Evolutionary conservation across 257 asterid species (phyloP).

Genomic region (Craterostigma plantagineum): DNA sequence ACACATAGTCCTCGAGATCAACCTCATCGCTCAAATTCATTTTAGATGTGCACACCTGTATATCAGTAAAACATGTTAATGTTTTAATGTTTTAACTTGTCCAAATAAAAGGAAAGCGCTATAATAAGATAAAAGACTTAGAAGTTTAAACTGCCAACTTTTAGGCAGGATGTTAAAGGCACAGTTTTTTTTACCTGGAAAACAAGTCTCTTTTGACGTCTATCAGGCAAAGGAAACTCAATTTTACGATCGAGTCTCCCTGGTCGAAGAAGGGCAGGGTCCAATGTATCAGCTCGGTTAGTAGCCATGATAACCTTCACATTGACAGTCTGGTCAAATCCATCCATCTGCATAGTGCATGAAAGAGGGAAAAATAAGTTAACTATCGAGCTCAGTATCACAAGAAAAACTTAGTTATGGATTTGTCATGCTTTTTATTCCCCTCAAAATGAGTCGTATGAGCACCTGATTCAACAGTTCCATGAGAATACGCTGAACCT

Average conservation of each 20-base stretch:
- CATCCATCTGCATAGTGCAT: conserved; percentile 49
- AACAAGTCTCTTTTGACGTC: conserved; percentile 83
- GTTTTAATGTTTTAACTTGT: too few species aligned
- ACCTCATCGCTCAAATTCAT: conserved; percentile 89
- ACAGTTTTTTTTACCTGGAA: conserved; percentile 37
- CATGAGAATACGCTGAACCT: conserved; percentile 82
- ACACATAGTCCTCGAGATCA: conserved; percentile 81
- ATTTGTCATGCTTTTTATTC: not conserved
- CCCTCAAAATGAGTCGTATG: not conserved
- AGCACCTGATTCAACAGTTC: conserved; percentile 66
- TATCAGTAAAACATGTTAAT: not conserved
- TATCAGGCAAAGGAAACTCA: conserved; percentile 82
- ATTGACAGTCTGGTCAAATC: conserved; percentile 78
- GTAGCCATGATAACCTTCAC: conserved; percentile 93
- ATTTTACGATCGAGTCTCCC: conserved; percentile 90
- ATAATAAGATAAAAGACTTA: too few species aligned
- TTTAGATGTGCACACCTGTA: conserved; percentile 86
- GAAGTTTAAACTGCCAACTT: too few species aligned
- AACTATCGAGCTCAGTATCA: too few species aligned
- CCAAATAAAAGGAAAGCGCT: too few species aligned
- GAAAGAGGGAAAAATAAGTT: too few species aligned
- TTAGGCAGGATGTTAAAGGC: too few species aligned
- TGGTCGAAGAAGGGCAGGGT: conserved; percentile 90
- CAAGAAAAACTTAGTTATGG: not conserved
- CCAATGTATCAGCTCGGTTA: conserved; percentile 80